These are phyloP conservation scores for Russula sp. DNA, from an alignment of 768 basidiomycete genomes.

Conservation along the genomic window DNA sequence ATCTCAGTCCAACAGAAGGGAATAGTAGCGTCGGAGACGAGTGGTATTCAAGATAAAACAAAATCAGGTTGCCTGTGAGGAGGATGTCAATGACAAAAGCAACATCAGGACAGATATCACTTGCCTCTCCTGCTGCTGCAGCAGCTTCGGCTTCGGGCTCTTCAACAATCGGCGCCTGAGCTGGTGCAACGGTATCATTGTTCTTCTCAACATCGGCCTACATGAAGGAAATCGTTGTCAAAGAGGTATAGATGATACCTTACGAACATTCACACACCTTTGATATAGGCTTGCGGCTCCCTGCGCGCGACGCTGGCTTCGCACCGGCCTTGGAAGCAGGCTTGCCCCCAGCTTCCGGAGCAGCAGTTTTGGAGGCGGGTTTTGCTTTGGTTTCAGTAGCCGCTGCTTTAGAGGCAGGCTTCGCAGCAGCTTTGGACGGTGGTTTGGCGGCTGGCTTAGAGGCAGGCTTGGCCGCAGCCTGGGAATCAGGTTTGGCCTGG, in stretches of 20 bases:
- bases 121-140: slow-evolving; percentile 14
- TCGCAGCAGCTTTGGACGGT: slow-evolving; percentile 37
- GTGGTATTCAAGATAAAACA: slow-evolving; percentile 20
- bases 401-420: slow-evolving; percentile 40
- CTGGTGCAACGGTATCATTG: slow-evolving; percentile 16
- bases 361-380: slow-evolving; percentile 35
- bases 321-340: slow-evolving; percentile 37
- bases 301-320: slow-evolving; percentile 32
- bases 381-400: slow-evolving; percentile 40
- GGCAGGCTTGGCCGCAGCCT: slow-evolving; percentile 36
- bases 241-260: slow-evolving; percentile 19
- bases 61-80: slow-evolving; percentile 22
- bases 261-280: slow-evolving; percentile 32
- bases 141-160: slow-evolving; percentile 30
- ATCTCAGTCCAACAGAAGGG: slow-evolving; percentile 16
- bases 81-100: neutral
- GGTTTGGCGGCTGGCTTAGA: slow-evolving; percentile 41
- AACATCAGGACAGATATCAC: neutral
- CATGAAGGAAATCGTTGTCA: neutral
- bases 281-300: slow-evolving; percentile 38
- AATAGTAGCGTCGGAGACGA: neutral
- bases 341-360: slow-evolving; percentile 30
- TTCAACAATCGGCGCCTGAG: slow-evolving; percentile 27
- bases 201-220: slow-evolving; percentile 29
- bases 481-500: slow-evolving; percentile 28